Percentiles rank a stretch among this genome's conserved stretches.
These are phyloP conservation scores for Scytalidium lignicola DNA, from an alignment of 2,329 filamentous ascomycete genomes.

Conservation along the genomic window DNA sequence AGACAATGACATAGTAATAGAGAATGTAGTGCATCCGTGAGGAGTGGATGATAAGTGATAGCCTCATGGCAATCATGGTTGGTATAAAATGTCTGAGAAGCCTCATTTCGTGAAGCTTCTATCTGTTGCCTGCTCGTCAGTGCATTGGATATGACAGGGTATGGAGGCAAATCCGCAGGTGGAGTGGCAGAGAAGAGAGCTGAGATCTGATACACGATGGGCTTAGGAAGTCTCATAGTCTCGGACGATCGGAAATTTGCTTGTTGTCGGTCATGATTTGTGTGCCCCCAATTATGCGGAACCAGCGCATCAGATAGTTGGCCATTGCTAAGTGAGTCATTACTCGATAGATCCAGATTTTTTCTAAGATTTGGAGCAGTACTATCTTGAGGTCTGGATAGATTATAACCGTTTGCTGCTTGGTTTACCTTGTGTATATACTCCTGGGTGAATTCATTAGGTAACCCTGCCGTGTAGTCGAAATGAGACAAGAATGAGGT, in stretches of 20 bases:
- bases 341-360: conserved; percentile 24
- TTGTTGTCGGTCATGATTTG: conserved; percentile 25
- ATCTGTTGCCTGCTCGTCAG: conserved; percentile 27
- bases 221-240: conserved; percentile 42
- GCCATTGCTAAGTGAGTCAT: conserved; percentile 26
- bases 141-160: conserved; percentile 43
- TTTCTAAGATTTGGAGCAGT: too few species aligned
- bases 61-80: conserved; percentile 50
- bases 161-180: conserved; percentile 61
- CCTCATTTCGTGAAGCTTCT: conserved; percentile 23
- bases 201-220: conserved; percentile 48
- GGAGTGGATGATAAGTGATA: conserved; percentile 74
- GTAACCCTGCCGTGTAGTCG: conserved; percentile 63
- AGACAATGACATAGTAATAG: conserved; percentile 75
- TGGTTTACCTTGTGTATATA: conserved; percentile 54
- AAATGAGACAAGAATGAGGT: conserved; percentile 66
- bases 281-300: conserved; percentile 30
- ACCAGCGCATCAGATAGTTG: conserved; percentile 37
- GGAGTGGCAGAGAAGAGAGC: conserved; percentile 67
- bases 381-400: conserved; percentile 15
- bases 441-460: conserved; percentile 33
- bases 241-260: conserved; percentile 19
- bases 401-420: conserved; percentile 43
- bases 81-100: conserved; percentile 30
- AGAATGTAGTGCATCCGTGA: conserved; percentile 74